Evolutionary conservation across 2,329 filamentous ascomycete genomes (phyloP).

Genomic region (Xylaria sp.): DNA sequence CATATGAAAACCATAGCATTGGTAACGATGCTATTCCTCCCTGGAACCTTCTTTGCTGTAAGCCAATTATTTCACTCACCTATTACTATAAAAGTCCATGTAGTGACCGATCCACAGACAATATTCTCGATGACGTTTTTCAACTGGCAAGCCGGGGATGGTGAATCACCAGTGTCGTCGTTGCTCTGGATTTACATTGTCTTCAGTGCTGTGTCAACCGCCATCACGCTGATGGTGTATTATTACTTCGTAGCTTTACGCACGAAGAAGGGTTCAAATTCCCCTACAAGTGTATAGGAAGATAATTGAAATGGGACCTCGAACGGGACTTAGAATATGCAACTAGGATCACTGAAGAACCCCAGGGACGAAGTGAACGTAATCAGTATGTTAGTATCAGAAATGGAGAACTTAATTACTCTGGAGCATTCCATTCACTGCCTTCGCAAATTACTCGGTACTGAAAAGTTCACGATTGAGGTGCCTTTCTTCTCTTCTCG

Average conservation of each 20-base stretch:
- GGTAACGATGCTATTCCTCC: constrained; percentile 9
- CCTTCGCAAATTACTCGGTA: background rate
- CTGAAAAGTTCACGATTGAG: background rate
- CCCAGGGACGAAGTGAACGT: no score
- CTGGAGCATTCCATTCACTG: background rate
- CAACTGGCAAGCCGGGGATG: background rate
- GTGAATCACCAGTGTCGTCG: no score
- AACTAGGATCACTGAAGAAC: no score
- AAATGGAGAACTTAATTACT: background rate
- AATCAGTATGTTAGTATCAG: no score
- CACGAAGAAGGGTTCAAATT: no score
- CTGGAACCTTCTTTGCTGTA: constrained; percentile 14
- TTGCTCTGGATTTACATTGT: no score
- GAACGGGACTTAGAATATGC: no score
- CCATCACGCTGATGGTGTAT: no score
- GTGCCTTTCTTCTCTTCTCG: background rate
- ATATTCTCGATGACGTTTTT: constrained; percentile 14
- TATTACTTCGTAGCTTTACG: no score
- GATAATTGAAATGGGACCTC: no score
- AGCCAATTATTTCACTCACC: background rate
- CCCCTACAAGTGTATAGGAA: no score
- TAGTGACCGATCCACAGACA: background rate
- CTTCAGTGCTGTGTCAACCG: no score
- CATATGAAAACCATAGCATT: constrained; percentile 7
- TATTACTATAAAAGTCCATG: background rate